Conservation (phyloP, 2,329 filamentous ascomycete species). For the Thelonectria olida region DNA sequence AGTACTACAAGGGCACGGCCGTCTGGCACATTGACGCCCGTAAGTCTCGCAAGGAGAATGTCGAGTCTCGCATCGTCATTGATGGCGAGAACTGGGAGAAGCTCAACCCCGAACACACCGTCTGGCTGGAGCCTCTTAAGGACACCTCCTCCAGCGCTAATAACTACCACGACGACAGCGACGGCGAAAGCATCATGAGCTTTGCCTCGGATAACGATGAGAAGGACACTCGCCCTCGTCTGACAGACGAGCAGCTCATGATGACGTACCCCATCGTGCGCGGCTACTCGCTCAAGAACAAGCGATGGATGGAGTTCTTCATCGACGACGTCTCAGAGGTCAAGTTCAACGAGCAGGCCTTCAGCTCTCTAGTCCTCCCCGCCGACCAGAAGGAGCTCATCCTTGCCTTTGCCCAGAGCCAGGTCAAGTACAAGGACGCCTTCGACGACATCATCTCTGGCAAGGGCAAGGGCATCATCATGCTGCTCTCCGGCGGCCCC, state of each 20-base stretch:
- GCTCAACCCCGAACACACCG: slow-evolving; percentile 39
- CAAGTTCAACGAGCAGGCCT: slow-evolving; percentile 58
- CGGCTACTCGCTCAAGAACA: slow-evolving; percentile 59
- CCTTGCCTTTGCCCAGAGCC: slow-evolving; percentile 58
- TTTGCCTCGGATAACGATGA: slow-evolving; percentile 20
- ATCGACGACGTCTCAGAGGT: slow-evolving; percentile 56
- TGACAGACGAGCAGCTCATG: slow-evolving; percentile 52
- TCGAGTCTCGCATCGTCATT: slow-evolving; percentile 44
- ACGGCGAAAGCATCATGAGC: slow-evolving; percentile 13
- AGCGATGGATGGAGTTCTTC: slow-evolving; percentile 60
- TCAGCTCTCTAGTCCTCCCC: slow-evolving; percentile 59
- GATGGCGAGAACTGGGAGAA: slow-evolving; percentile 45
- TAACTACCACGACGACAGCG: neutral
- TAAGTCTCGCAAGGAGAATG: slow-evolving; percentile 39
- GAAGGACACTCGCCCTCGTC: slow-evolving; percentile 31
- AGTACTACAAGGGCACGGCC: slow-evolving; percentile 53
- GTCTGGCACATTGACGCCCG: slow-evolving; percentile 38
- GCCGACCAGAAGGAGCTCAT: slow-evolving; percentile 61
- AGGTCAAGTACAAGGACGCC: slow-evolving; percentile 50
- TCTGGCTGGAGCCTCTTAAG: slow-evolving; percentile 27
- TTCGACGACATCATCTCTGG: slow-evolving; percentile 64
- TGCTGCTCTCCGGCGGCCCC: slow-evolving; percentile 57
- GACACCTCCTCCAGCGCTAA: neutral
- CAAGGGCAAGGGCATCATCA: slow-evolving; percentile 61
- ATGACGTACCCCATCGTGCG: slow-evolving; percentile 52